These are phyloP conservation scores for Crucibulum laeve DNA, from an alignment of 768 basidiomycete genomes.

Conservation along the genomic window DNA sequence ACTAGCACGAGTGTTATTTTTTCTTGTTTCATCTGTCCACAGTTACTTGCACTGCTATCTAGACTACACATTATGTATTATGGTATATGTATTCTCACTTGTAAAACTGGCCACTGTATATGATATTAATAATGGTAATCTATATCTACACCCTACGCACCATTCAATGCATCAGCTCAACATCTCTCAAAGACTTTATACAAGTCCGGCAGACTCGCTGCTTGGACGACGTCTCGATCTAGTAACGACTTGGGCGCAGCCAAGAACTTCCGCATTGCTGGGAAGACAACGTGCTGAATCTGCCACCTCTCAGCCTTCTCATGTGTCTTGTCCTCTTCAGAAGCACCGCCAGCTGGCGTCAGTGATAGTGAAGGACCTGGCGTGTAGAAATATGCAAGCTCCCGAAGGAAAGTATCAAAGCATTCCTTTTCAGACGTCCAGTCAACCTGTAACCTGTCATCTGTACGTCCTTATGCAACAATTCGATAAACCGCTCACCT, in stretches of 20 bases:
- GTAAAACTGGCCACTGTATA: too few species aligned
- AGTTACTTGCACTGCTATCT: slow-evolving; percentile 3
- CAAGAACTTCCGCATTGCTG: slow-evolving; percentile 76
- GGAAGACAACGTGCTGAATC: slow-evolving; percentile 88
- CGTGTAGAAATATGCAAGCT: slow-evolving; percentile 89
- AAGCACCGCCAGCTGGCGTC: slow-evolving; percentile 6
- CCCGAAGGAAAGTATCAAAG: slow-evolving; percentile 80
- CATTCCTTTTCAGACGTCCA: slow-evolving; percentile 86
- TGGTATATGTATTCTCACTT: slow-evolving; percentile 8
- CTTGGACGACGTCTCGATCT: slow-evolving; percentile 76
- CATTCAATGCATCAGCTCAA: too few species aligned
- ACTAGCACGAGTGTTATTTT: slow-evolving; percentile 17
- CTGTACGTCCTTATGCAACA: background rate
- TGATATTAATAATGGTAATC: too few species aligned
- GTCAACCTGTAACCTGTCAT: slow-evolving; percentile 56
- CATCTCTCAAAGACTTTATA: slow-evolving; percentile 96
- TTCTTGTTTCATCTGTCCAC: slow-evolving; percentile 5
- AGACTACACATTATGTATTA: slow-evolving; percentile 11
- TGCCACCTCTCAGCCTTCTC: slow-evolving; percentile 75
- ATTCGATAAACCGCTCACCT: slow-evolving; percentile 41
- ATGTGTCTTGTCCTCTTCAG: slow-evolving; percentile 32
- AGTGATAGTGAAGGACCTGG: slow-evolving; percentile 44
- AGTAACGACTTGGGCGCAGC: slow-evolving; percentile 60
- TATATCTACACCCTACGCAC: too few species aligned
- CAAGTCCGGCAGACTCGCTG: slow-evolving; percentile 86